Evolutionary conservation across 768 basidiomycete genomes (phyloP).

Genomic region (Scleroderma citrinum): DNA sequence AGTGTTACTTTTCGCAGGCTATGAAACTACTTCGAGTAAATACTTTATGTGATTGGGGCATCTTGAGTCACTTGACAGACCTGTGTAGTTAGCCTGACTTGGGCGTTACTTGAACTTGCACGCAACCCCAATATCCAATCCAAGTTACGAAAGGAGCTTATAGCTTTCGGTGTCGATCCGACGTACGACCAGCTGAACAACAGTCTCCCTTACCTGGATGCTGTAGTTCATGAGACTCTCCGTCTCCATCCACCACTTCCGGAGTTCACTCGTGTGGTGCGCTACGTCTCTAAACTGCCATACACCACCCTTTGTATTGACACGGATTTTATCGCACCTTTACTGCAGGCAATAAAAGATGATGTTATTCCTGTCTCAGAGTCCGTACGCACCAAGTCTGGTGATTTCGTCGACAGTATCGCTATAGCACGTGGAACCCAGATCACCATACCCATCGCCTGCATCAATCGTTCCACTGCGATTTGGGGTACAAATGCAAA

Average conservation of each 20-base stretch:
- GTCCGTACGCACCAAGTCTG: slow-evolving; percentile 39
- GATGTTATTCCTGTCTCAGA: slow-evolving; percentile 52
- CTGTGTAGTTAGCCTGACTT: slow-evolving; percentile 22
- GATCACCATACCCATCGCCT: slow-evolving; percentile 37
- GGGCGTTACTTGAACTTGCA: slow-evolving; percentile 54
- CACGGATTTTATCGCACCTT: background rate
- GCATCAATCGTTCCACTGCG: slow-evolving; percentile 44
- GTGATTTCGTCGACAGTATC: slow-evolving; percentile 35
- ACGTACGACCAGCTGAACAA: slow-evolving; percentile 48
- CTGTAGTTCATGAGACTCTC: slow-evolving; percentile 40
- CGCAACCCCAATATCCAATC: slow-evolving; percentile 40
- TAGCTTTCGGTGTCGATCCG: slow-evolving; percentile 39
- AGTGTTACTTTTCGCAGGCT: slow-evolving; percentile 14
- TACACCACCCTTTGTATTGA: no score
- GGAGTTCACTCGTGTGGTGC: slow-evolving; percentile 13
- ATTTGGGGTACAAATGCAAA: slow-evolving; percentile 54
- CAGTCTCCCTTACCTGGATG: slow-evolving; percentile 49
- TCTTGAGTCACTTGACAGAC: no score
- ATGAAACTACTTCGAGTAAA: slow-evolving; percentile 18
- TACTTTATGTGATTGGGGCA: background rate
- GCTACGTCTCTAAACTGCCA: background rate
- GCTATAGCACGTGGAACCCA: slow-evolving; percentile 43
- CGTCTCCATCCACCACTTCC: slow-evolving; percentile 36
- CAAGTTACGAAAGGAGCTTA: slow-evolving; percentile 45
- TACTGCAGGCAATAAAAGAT: slow-evolving; percentile 40